Evolutionary conservation across 2,329 filamentous ascomycete genomes (phyloP), one percentile per base, ranked within the genome.

Genomic region (Metarhizium album): DNA sequence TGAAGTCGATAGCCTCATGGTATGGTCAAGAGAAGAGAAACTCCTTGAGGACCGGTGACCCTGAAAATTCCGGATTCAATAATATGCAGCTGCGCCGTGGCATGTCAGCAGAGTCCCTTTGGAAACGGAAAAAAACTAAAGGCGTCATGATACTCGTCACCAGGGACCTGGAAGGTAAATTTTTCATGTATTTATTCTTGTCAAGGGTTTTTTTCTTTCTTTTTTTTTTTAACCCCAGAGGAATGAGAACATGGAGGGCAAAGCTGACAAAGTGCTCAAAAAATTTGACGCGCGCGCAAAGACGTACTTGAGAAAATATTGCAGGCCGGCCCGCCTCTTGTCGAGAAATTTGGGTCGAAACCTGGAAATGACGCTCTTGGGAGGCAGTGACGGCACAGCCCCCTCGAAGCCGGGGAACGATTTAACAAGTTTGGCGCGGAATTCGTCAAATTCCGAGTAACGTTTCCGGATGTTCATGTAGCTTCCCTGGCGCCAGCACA

Each of bases 291-390:
- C 11, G 13, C 23, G 23, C 4, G 9, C 22, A 23, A 27, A 18
- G n/a, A 74, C 86, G 54, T 71, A 95, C 90, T 95, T 95, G 50
- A 98, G 72, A 64, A 97, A 98, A 64, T 97, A 95, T 63, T 88
- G 84, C 53, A 98, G 72, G 5, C 90, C 91, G 42, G 81, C 76
- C 58, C 88, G 82, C 61, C 93, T 78, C 62, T 85, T 84, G 67
- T 96, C 90, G 18, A 98, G 75, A 65, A 98, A 97, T 48, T 79
- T 80, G 11, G 87, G 83, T 48, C 86, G 78, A 63, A 96, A 95
- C 72, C 79, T 87, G 71, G 86, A 91, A 49, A 97, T 82, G 48
- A 94, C 74, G 64, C 88, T 95, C 71, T 98, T 98, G 33, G 89
- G 88, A 43, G 93, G 93, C 53, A 98, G 74, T 35, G 80, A 75